Evolutionary conservation across 306 rosid genomes (phyloP).

Genomic region (Vachellia pachyceras): DNA sequence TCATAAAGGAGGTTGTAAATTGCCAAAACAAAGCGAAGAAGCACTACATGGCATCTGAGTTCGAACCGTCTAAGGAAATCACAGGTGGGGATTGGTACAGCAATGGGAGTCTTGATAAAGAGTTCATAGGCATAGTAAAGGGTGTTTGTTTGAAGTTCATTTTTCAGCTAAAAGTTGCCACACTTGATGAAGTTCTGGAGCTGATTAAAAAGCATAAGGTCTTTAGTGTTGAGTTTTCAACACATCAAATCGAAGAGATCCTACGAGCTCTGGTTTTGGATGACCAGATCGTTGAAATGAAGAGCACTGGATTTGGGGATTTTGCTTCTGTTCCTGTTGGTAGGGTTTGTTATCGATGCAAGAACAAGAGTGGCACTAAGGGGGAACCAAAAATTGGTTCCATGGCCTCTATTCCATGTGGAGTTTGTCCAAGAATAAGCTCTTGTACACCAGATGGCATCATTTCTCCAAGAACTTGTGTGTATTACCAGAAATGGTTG

Average conservation of each 20-base stretch:
- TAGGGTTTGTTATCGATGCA: conserved; percentile 64
- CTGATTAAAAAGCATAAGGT: conserved; percentile 34
- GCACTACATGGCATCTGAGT: conserved; percentile 73
- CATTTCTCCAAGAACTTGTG: conserved; percentile 73
- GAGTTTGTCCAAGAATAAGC: conserved; percentile 73
- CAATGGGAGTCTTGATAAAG: conserved; percentile 58
- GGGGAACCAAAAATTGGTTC: conserved; percentile 53
- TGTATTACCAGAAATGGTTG: conserved; percentile 67
- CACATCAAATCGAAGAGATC: conserved; percentile 62
- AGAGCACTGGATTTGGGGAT: conserved; percentile 70
- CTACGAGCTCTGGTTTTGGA: conserved; percentile 67
- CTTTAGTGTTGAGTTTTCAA: conserved; percentile 43
- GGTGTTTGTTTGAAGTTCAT: conserved; percentile 46
- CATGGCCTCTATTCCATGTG: conserved; percentile 75
- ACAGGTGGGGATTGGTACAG: conserved; percentile 77
- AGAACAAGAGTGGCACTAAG: conserved; percentile 44
- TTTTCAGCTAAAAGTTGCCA: conserved; percentile 52
- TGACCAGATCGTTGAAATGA: conserved; percentile 56
- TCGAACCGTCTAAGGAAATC: conserved; percentile 72
- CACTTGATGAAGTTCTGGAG: conserved; percentile 55
- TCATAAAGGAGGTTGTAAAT: conserved; percentile 71
- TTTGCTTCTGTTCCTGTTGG: conserved; percentile 61
- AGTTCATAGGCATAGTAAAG: conserved; percentile 53
- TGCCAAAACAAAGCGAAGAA: conserved; percentile 68
- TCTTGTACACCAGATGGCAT: conserved; percentile 67